These are phyloP conservation scores for Rhodotorula sp. DNA, from an alignment of 1,284 basidiomycete genomes.

Conservation along the genomic window DNA sequence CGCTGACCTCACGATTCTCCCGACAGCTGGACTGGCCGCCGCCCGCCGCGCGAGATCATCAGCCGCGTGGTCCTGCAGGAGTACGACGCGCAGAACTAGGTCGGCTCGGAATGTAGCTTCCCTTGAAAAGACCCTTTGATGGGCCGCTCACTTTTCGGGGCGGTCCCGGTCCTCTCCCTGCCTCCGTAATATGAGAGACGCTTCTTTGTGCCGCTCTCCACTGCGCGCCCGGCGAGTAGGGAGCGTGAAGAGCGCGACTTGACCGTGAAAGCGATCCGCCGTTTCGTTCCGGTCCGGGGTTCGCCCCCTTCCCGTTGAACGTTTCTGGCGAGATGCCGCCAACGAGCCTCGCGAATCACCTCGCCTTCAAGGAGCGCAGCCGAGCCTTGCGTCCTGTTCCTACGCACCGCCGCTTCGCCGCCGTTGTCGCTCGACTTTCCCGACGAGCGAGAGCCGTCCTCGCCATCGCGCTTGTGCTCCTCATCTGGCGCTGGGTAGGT, in stretches of 20 bases:
- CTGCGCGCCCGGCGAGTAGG: too few relatives aligned
- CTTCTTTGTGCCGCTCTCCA: too few relatives aligned
- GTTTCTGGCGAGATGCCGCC: constrained; percentile 5
- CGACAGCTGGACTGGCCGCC: constrained; percentile 47
- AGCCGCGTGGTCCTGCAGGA: constrained; percentile 51
- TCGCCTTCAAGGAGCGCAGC: neutral
- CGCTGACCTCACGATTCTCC: too few relatives aligned
- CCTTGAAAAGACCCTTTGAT: too few relatives aligned
- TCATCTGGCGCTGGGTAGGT: neutral
- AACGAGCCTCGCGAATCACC: neutral
- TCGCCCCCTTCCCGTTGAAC: too few relatives aligned
- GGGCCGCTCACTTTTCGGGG: too few relatives aligned
- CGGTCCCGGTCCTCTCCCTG: too few relatives aligned
- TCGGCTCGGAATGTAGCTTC: too few relatives aligned
- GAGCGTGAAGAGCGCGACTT: too few relatives aligned
- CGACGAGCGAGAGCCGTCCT: constrained; percentile 8
- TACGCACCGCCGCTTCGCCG: neutral
- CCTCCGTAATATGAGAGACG: too few relatives aligned
- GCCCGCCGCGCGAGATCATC: constrained; percentile 54
- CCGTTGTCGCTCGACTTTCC: neutral
- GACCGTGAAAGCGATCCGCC: too few relatives aligned
- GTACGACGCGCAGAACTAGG: constrained; percentile 23
- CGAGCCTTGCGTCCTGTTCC: neutral
- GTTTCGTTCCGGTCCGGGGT: too few relatives aligned
- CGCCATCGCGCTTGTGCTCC: constrained; percentile 6